A percentile compares a stretch with the other conserved stretches of the same genome.
Conservation (phyloP, 495 filamentous ascomycete species). For the Choiromyces venosus region DNA sequence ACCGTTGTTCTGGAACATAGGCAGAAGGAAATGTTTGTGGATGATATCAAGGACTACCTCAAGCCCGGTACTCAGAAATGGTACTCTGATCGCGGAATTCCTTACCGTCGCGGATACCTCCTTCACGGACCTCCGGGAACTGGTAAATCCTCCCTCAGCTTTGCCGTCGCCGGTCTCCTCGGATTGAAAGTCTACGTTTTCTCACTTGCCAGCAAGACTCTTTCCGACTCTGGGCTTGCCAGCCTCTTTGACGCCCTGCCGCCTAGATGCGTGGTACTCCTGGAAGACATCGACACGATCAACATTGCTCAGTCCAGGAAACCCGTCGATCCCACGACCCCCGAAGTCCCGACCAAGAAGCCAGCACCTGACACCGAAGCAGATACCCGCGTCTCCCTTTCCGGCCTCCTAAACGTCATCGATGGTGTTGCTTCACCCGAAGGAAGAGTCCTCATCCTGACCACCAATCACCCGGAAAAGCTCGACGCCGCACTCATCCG, state of each 20-base stretch:
- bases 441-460: constrained; percentile 77
- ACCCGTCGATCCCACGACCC: constrained; percentile 20
- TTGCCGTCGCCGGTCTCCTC: constrained; percentile 66
- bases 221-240: constrained; percentile 67
- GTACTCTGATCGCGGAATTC: constrained; percentile 81
- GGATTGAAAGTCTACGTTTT: constrained; percentile 67
- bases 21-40: constrained; percentile 65
- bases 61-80: constrained; percentile 64
- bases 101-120: constrained; percentile 88
- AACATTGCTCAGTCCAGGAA: constrained; percentile 56
- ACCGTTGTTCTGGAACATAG: constrained; percentile 75
- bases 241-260: constrained; percentile 65
- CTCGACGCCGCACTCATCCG: constrained; percentile 71
- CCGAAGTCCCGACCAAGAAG: constrained; percentile 27
- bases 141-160: constrained; percentile 56
- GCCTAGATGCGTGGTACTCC: constrained; percentile 61
- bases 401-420: constrained; percentile 74
- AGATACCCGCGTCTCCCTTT: constrained; percentile 52
- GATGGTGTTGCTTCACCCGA: constrained; percentile 79
- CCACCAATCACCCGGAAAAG: constrained; percentile 69
- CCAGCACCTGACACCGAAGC: constrained; percentile 31
- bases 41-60: constrained; percentile 84
- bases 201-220: constrained; percentile 55
- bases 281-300: constrained; percentile 69
- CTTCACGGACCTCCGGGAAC: constrained; percentile 59